Evolutionary conservation across 2,329 filamentous ascomycete species (phyloP).

Genomic region (Aspergillus brasiliensis): DNA sequence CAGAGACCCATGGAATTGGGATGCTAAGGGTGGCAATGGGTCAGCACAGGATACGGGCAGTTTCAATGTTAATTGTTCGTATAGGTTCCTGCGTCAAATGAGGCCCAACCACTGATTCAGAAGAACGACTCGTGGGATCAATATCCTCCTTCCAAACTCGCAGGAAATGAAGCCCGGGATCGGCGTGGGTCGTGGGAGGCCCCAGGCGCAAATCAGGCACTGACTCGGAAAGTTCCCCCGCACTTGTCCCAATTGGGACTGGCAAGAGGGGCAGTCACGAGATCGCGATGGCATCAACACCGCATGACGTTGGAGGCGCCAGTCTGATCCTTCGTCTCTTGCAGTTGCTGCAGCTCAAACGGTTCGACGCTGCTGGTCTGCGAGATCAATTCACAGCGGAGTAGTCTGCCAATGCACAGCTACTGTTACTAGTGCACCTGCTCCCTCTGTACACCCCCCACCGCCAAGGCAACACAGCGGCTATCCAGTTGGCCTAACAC

Average conservation of each 20-base stretch:
- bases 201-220: not conserved
- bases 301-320: constrained; percentile 23
- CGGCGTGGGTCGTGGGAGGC: not conserved
- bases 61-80: not conserved
- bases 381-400: too few species aligned
- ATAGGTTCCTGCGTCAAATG: not conserved
- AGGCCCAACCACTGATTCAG: not conserved
- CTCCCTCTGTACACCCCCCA: not conserved
- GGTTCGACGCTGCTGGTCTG: not conserved
- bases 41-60: not conserved
- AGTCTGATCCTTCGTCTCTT: not conserved
- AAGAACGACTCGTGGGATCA: not conserved
- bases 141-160: not conserved
- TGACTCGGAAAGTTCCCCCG: not conserved
- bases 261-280: constrained; percentile 17
- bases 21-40: not conserved
- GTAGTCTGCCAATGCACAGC: too few species aligned
- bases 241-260: constrained; percentile 3
- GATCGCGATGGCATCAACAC: constrained; percentile 15
- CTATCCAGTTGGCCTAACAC: constrained; percentile 17
- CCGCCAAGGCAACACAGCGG: constrained; percentile 6
- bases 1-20: constrained; percentile 19
- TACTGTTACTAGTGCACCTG: not conserved
- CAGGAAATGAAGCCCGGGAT: not conserved
- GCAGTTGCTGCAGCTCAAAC: not conserved